Evolutionary conservation across 2,329 filamentous ascomycete species (phyloP).

Genomic region (Cladosporium sp.): DNA sequence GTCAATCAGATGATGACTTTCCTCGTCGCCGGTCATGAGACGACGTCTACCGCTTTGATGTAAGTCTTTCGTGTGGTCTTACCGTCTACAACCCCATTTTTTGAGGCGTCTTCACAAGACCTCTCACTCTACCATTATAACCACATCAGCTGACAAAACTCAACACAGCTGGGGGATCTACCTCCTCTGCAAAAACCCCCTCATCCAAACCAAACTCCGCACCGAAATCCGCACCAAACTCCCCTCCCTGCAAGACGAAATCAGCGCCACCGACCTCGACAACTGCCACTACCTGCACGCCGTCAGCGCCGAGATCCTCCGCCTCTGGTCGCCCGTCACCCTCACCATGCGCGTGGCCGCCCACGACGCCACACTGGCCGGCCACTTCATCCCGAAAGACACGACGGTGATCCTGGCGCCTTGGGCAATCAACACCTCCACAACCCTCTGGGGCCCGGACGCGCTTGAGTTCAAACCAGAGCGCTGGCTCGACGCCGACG

Average conservation of each 20-base stretch:
- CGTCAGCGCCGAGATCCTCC: conserved; percentile 72
- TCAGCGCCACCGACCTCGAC: conserved; percentile 60
- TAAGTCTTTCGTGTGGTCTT: too few relatives aligned
- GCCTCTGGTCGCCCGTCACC: conserved; percentile 68
- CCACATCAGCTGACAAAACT: too few relatives aligned
- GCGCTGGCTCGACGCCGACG: conserved; percentile 60
- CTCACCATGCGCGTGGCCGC: conserved; percentile 64
- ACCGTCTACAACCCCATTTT: too few relatives aligned
- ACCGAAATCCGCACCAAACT: conserved; percentile 47
- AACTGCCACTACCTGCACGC: conserved; percentile 75
- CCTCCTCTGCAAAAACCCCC: conserved; percentile 47
- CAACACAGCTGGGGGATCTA: conserved; percentile 48
- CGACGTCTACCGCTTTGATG: conserved; percentile 42
- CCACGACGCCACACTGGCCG: conserved; percentile 61
- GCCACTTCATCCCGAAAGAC: conserved; percentile 63
- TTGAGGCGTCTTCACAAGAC: too few relatives aligned
- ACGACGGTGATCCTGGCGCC: conserved; percentile 64
- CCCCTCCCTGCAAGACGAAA: conserved; percentile 39
- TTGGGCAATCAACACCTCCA: conserved; percentile 66
- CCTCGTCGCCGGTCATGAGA: conserved; percentile 59
- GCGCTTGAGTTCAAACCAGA: conserved; percentile 75
- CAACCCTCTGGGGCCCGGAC: conserved; percentile 70
- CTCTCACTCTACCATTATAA: too few relatives aligned
- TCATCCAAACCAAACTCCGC: conserved; percentile 46
- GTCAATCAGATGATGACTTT: conserved; percentile 78